Evolutionary conservation across 345 rosid genomes (phyloP), one percentile per base, ranked within the genome.

Genomic region (Hevea brasiliensis): DNA sequence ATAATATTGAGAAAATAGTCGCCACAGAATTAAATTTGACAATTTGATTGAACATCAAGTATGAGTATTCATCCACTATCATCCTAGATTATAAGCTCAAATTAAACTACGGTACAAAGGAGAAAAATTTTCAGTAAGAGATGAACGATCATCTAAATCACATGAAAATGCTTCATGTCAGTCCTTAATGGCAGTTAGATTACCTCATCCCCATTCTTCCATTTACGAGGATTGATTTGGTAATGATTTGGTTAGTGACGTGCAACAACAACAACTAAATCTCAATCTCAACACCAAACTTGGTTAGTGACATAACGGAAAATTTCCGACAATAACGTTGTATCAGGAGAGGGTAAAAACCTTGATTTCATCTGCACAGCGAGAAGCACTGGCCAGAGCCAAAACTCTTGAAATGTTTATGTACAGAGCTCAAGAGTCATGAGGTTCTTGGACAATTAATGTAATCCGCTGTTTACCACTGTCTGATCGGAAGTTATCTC

Each of bases 401-500:
- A n/a, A 61, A 14, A 54, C 40, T 51, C 53, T 60, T 32, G 58
- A 50, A 26, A n/a, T n/a, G 53, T 53, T 18, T 68, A 69, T 61
- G 20, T 54, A 69, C 58, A 47, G 65, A 7, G 47, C 29, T 76
- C 74, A 76, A 20, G 75, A 71, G 53, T 71, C 71, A 58, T 71
- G 80, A 64, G 65, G 53, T 55, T 21, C 75, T 76, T 76, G 71
- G 14, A 76, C 75, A 2, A 76, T 40, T 32, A 71, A 8, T 21
- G 71, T 57, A n/a, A 76, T 76, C 72, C 71, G 59, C 58, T 71
- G 80, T 64, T 76, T 76, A 64, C 71, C 75, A 23, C 72, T 65
- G 51, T 76, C 81, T 41, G 81, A 74, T 29, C 92, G 95, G 76
- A 90, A 85, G 77, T 66, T 84, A n/a, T 90, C 97, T 76, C 97